These are phyloP conservation scores for Paxillus ammoniavirescens DNA, from an alignment of 768 basidiomycete genomes.

Conservation along the genomic window DNA sequence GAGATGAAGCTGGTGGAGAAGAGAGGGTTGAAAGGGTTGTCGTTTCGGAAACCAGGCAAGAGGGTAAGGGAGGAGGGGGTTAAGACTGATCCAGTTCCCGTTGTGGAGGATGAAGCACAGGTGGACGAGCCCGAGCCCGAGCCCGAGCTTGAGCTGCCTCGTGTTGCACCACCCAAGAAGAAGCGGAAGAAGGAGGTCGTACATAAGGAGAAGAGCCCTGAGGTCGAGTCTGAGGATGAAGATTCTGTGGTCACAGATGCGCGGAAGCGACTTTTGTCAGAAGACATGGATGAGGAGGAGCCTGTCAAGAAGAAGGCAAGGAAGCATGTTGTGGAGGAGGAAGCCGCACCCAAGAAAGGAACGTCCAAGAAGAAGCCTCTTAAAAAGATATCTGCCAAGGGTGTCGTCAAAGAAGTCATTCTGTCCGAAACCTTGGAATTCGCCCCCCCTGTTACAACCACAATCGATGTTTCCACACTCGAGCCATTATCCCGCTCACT, in stretches of 20 bases:
- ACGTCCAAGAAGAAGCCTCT: constrained; percentile 33
- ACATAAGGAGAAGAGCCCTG: constrained; percentile 36
- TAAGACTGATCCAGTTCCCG: constrained; percentile 15
- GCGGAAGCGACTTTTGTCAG: constrained; percentile 47
- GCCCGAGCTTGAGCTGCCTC: constrained; percentile 31
- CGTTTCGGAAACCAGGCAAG: constrained; percentile 45
- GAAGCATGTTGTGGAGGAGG: constrained; percentile 25
- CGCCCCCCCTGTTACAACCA: constrained; percentile 47
- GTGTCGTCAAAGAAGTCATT: constrained; percentile 49
- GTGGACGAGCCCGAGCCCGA: constrained; percentile 29
- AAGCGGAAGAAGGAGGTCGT: constrained; percentile 51
- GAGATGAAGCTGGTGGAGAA: constrained; percentile 48
- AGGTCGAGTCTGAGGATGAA: constrained; percentile 66
- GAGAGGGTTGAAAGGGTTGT: constrained; percentile 42
- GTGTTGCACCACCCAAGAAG: constrained; percentile 52
- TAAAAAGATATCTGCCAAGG: constrained; percentile 36
- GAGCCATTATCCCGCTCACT: constrained; percentile 51
- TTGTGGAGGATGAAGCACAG: constrained; percentile 27
- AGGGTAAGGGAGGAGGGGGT: constrained; percentile 36
- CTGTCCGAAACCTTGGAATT: constrained; percentile 49
- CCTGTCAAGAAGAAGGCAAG: constrained; percentile 43
- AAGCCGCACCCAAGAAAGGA: constrained; percentile 25
- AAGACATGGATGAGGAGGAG: constrained; percentile 39
- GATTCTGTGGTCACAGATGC: constrained; percentile 33
- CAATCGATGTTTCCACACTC: constrained; percentile 45